Evolutionary conservation across 2,329 filamentous ascomycete genomes (phyloP).

Genomic region (Fusarium armeniacum): DNA sequence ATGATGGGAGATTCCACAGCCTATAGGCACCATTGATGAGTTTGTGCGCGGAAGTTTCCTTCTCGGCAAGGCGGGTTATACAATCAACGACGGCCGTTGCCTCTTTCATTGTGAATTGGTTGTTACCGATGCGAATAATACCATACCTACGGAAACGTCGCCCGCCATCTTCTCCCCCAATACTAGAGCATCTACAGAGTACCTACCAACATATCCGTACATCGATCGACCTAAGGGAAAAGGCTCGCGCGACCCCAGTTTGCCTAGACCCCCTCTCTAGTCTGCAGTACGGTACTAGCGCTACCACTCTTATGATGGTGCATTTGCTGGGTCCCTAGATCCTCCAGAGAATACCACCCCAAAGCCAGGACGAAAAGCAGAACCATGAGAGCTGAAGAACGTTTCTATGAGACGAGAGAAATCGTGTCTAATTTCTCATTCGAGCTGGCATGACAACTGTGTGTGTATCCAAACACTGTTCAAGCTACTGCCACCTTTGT

Average conservation of each 20-base stretch:
- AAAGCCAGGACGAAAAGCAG: constrained; percentile 10
- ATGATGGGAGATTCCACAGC: constrained; percentile 20
- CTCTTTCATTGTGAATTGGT: neutral
- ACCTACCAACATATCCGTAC: neutral
- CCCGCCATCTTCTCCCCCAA: neutral
- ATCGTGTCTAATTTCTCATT: neutral
- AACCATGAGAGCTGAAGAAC: neutral
- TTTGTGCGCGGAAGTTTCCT: constrained; percentile 9
- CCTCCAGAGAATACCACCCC: constrained; percentile 26
- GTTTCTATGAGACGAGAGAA: neutral
- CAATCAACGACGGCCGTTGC: neutral
- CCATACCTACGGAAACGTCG: neutral
- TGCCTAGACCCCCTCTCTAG: constrained; percentile 44
- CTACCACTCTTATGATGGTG: constrained; percentile 39
- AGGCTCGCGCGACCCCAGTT: constrained; percentile 47
- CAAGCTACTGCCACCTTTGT: neutral
- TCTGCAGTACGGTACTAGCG: constrained; percentile 9
- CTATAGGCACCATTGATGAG: neutral
- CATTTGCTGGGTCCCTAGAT: constrained; percentile 30
- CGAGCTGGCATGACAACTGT: neutral
- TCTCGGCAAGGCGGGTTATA: neutral
- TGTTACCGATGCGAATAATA: constrained; percentile 1
- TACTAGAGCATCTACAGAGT: neutral
- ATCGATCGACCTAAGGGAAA: constrained; percentile 42
- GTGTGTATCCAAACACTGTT: neutral